Evolutionary conservation across 805 yeast species (phyloP).

Genomic region (Clavispora fructus): DNA sequence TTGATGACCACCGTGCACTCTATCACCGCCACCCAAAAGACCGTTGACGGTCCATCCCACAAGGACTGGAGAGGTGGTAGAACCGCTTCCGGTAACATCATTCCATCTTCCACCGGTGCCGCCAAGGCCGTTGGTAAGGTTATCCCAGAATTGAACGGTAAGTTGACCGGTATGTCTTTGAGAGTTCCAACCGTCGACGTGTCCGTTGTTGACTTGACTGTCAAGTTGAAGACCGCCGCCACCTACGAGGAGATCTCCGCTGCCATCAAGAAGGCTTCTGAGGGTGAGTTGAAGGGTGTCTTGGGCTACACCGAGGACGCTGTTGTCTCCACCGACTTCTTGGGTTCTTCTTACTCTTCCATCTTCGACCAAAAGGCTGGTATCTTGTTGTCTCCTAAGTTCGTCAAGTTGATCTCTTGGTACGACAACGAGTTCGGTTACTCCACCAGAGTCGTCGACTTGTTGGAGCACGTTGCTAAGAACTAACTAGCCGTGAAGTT

Average conservation of each 20-base stretch:
- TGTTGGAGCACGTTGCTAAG: conserved; percentile 74
- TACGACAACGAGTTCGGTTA: conserved; percentile 96
- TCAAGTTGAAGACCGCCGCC: conserved; percentile 69
- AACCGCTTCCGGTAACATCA: conserved; percentile 92
- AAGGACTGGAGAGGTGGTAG: conserved; percentile 99
- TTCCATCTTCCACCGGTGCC: conserved; percentile 95
- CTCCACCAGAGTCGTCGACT: conserved; percentile 94
- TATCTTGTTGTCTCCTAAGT: conserved; percentile 78
- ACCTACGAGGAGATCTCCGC: conserved; percentile 80
- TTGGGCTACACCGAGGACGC: conserved; percentile 89
- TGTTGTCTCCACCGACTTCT: conserved; percentile 87
- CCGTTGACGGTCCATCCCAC: conserved; percentile 95
- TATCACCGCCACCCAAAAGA: conserved; percentile 93
- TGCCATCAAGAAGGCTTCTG: conserved; percentile 70
- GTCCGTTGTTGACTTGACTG: conserved; percentile 89
- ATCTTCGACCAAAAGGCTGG: conserved; percentile 91
- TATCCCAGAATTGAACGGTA: conserved; percentile 84
- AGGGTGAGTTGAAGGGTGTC: conserved; percentile 74
- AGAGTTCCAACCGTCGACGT: conserved; percentile 94
- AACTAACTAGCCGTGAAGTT: conserved; percentile 12
- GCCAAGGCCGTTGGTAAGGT: conserved; percentile 97
- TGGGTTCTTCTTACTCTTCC: conserved; percentile 77
- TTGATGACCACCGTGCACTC: conserved; percentile 96
- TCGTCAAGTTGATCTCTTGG: conserved; percentile 90
- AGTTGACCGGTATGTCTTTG: conserved; percentile 89